Evolutionary conservation across 805 yeast genomes (phyloP), one percentile per base, ranked within the genome.

Genomic region (Hanseniaspora pseudoguilliermondii): DNA sequence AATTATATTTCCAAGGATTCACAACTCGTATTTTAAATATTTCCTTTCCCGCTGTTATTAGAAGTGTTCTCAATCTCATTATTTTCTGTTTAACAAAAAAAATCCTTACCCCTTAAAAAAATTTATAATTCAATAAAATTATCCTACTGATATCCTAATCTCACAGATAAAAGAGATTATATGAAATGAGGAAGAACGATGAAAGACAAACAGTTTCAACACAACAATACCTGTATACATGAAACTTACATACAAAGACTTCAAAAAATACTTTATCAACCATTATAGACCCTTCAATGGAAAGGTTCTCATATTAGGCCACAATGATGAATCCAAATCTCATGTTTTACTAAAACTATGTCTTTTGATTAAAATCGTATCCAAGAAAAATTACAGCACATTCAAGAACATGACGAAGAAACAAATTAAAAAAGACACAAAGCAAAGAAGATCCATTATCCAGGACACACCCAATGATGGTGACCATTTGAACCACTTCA

Each of bases 261-360:
- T 53, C 5, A 53, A 53, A 39, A 44, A 46, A n/a, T n/a, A 53
- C 15, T 27, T 53, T 5, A 39, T 39, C 27, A 53, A 53, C n/a
- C 39, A 16, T 15, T 46, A 27, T n/a, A 53, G 39, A 39, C 56
- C 56, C 4, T 53, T 53, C 35, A 53, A 53, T n/a, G 56, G 48
- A 3, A 53, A 53, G 20, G 42, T 53, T 3, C 48, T 46, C 6
- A 46, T 53, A 10, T 5, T 53, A 20, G 56, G 56, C 3, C 16
- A 20, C 20, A 39, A 32, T 11, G 56, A 53, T n/a, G 21, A 36
- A 27, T 36, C 56, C 7, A 44, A 44, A 39, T 36, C 36, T n/a
- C 56, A 53, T 34, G 41, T 53, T 46, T n/a, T 53, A 16, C 29
- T 36, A 4, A 53, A 53, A 13, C 21, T 53, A 5, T 53, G 56